Evolutionary conservation across 2,329 filamentous ascomycete species (phyloP), one percentile per base, ranked within the genome.

Genomic region (Alternaria sp.): DNA sequence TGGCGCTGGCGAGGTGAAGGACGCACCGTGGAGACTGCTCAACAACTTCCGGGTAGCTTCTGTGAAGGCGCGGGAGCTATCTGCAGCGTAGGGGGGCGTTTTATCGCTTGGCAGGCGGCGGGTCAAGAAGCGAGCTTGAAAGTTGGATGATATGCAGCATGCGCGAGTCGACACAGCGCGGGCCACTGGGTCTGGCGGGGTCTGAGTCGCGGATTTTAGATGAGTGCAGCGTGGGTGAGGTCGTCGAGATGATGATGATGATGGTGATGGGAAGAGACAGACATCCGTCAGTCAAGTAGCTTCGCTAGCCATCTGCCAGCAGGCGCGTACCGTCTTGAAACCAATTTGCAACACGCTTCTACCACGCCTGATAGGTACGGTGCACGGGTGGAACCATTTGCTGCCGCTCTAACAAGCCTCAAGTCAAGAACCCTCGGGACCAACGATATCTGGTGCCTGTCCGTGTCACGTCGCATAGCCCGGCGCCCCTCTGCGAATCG

Each of bases 51-150:
- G 59, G 54, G 64, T 56, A 67, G 72, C 65, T 68, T 60, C 54
- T 61, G 68, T 57, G 51, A 51, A 57, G 16, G 59, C 60, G 60
- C 67, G 66, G 66, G 61, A 71, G 71, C 68, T 71, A 71, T 62
- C 68, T 75, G 73, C 72, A 73, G 73, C 65, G 70, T 65, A 69
- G 69, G 74, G 57, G 71, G 69, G 71, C 66, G 68, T 70, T 73
- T 71, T 73, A 69, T 73, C 63, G 73, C 75, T 76, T 76, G 75
- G 74, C 74, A 44, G 61, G 67, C 69, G 69, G 72, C 67, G 64
- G 69, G 66, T 64, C 54, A 66, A 70, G 71, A 75, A 74, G 72
- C 69, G 69, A 71, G 71, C 72, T 72, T 63, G 65, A 51, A 61
- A 63, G 65, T 54, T 58, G 61, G 56, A 61, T 56, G 62, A 47